Conservation (phyloP, 176 grass and related monocot genomes). For the Lolium perenne region DNA sequence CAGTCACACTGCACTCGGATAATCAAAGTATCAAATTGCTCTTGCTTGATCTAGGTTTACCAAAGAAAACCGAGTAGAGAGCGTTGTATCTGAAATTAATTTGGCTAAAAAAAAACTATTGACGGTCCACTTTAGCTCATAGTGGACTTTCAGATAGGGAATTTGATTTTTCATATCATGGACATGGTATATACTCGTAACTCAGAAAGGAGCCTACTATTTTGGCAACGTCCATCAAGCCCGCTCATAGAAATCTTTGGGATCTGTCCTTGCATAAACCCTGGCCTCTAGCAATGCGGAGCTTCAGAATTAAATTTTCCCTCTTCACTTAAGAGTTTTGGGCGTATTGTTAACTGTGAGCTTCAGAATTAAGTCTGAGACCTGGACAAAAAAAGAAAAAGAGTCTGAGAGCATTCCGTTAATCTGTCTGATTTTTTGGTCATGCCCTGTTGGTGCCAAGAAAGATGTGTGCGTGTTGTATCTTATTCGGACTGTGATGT, state of each 20-base stretch:
- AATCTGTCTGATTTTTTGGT: not conserved
- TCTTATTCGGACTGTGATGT: not conserved
- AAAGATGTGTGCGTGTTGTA: not conserved
- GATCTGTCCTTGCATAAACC: no score
- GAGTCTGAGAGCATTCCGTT: not conserved
- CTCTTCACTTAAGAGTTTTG: not conserved
- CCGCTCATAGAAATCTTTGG: no score
- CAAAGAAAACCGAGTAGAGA: not conserved
- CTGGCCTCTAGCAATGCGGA: no score
- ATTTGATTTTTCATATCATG: constrained; percentile 37
- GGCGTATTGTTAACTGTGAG: not conserved
- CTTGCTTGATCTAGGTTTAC: not conserved
- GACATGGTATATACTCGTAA: no score
- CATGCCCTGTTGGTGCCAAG: not conserved
- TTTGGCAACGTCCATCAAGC: constrained; percentile 19
- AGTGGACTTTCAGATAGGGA: constrained; percentile 24
- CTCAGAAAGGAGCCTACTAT: not conserved
- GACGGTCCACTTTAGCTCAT: constrained; percentile 4
- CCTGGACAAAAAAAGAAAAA: no score
- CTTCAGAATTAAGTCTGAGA: no score
- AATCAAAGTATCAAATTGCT: not conserved
- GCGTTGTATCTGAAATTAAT: no score
- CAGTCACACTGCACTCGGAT: not conserved
- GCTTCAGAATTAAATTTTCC: no score
- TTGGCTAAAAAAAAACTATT: not conserved